phyloP scores from a whole-genome alignment of 192 early-diverging fungal species.

The Spizellomyces punctatus region DNA sequence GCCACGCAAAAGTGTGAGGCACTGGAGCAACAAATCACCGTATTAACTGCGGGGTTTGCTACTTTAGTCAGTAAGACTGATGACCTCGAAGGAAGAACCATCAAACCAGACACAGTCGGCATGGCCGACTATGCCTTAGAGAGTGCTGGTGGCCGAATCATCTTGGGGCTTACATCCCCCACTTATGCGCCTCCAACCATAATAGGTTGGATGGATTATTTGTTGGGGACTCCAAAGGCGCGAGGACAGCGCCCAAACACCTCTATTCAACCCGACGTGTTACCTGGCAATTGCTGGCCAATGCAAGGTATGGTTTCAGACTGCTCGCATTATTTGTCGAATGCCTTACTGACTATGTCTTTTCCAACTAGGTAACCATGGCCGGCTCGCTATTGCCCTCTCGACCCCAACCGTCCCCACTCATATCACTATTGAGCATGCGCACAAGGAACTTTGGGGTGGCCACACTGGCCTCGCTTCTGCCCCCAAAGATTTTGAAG shows the following conservation, averaged over 20 bases:
- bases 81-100: too few relatives aligned
- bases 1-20: background rate
- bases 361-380: constrained; percentile 25
- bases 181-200: background rate
- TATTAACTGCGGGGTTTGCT: background rate
- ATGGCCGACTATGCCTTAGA: too few relatives aligned
- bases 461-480: background rate
- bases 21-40: background rate
- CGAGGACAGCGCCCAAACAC: constrained; percentile 4
- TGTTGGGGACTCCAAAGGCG: background rate
- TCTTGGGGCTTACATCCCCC: background rate
- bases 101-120: too few relatives aligned
- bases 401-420: constrained; percentile 33
- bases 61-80: too few relatives aligned
- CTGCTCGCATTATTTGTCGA: constrained; percentile 7
- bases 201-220: background rate
- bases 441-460: constrained; percentile 1
- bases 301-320: constrained; percentile 28
- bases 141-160: background rate
- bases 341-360: constrained; percentile 2
- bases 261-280: constrained; percentile 7
- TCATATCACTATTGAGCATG: constrained; percentile 41
- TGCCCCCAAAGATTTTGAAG: constrained; percentile 41
- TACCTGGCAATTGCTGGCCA: constrained; percentile 36
- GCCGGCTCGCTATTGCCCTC: constrained; percentile 34